Conservation (phyloP, 495 filamentous ascomycete genomes). For the Pseudomonodictys pantanalensis region DNA sequence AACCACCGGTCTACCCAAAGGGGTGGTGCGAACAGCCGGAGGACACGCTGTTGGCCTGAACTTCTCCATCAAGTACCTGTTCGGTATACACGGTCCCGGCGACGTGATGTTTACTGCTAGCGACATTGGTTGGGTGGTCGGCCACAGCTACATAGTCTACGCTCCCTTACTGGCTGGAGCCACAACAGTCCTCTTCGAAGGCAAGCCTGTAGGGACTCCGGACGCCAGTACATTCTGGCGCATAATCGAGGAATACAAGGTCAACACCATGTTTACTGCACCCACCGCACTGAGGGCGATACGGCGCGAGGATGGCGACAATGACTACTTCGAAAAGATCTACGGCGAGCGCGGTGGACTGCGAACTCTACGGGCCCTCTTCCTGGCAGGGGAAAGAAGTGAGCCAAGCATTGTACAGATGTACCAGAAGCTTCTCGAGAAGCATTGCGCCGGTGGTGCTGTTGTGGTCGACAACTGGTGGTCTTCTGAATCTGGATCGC, state of each 20-base stretch:
- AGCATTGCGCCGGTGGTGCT: conserved; percentile 61
- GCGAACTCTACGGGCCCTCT: conserved; percentile 65
- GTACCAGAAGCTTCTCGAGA: conserved; percentile 67
- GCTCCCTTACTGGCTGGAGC: conserved; percentile 79
- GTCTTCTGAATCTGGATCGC: conserved; percentile 88
- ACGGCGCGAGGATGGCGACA: conserved; percentile 76
- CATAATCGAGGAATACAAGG: conserved; percentile 77
- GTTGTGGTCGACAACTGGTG: conserved; percentile 93
- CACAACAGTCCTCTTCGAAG: conserved; percentile 85
- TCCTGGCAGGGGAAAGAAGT: conserved; percentile 84
- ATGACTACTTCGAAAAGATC: conserved; percentile 57
- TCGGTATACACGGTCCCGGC: conserved; percentile 72
- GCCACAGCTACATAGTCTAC: conserved; percentile 62
- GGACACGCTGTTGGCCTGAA: conserved; percentile 86
- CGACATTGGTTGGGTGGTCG: conserved; percentile 47
- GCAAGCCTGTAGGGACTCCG: conserved; percentile 87
- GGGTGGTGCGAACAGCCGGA: conserved; percentile 77
- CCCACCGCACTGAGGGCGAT: conserved; percentile 87
- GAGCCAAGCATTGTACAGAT: conserved; percentile 80
- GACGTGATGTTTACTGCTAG: conserved; percentile 78
- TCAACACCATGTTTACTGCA: conserved; percentile 80
- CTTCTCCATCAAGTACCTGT: conserved; percentile 73
- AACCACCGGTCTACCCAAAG: conserved; percentile 85
- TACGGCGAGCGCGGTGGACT: conserved; percentile 63
- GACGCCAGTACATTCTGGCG: conserved; percentile 86